Evolutionary conservation across 1,139 yeast genomes (phyloP).

Genomic region (Zygoascus sp.): DNA sequence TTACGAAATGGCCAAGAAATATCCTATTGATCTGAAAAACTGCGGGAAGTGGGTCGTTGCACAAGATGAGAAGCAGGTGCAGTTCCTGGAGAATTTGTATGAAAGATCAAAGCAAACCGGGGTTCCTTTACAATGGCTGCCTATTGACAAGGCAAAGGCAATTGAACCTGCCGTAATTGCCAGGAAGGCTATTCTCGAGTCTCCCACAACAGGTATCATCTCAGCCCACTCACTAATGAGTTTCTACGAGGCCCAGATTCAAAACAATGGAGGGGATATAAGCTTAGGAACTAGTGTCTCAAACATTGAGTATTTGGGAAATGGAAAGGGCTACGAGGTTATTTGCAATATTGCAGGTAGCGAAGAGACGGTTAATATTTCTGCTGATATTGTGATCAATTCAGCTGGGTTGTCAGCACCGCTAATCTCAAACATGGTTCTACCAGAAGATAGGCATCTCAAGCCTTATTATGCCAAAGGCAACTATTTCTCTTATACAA

Average conservation of each 20-base stretch:
- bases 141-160: constrained; percentile 41
- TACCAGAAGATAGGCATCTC: constrained; percentile 59
- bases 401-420: constrained; percentile 79
- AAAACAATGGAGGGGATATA: constrained; percentile 56
- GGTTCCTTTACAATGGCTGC: constrained; percentile 57
- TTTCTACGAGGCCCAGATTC: constrained; percentile 52
- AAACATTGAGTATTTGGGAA: constrained; percentile 37
- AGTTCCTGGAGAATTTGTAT: constrained; percentile 52
- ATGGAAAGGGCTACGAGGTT: constrained; percentile 26
- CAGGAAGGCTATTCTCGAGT: constrained; percentile 54
- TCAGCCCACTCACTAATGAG: constrained; percentile 73
- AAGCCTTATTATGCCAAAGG: constrained; percentile 75
- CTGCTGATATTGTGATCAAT: constrained; percentile 60
- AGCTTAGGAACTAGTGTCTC: constrained; percentile 59
- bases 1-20: constrained; percentile 48
- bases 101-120: constrained; percentile 42
- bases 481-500: constrained; percentile 60
- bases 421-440: constrained; percentile 56
- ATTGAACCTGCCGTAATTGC: constrained; percentile 68
- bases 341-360: constrained; percentile 23
- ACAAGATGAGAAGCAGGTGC: constrained; percentile 60
- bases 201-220: constrained; percentile 84
- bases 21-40: constrained; percentile 51
- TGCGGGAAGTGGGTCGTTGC: constrained; percentile 94
- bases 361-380: constrained; percentile 43